Base-by-base conservation (phyloP, 768 basidiomycete species). In the Kwoniella botswanensis region DNA sequence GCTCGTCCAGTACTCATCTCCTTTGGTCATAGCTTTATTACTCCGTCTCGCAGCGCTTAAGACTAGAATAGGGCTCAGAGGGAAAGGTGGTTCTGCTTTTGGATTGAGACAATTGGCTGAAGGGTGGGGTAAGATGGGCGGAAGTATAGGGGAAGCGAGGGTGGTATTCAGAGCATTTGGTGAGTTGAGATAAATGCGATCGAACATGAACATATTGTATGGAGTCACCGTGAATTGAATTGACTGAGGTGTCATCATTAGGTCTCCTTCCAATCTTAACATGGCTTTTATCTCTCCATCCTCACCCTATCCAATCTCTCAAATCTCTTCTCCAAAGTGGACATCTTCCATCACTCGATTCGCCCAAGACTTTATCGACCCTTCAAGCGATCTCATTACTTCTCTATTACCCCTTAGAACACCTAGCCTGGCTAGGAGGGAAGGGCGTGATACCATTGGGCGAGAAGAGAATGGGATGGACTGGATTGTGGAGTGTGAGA, bases 101-200 rank as follows among this genome's bases (percentile, higher is more conserved):
- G 68, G 72, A 18, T 58, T 81, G 55, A 53, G 68, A 18, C 29
- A 63, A 42, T 60, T 76, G n/a, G 73, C 76, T 11, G 74, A 68
- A 53, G 80, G 78, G 3, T 75, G 68, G 71, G 75, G 50, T 18
- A 73, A 62, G 54, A 75, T 71, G 11, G 76, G 72, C 21, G 73
- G 59, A n/a, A 72, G 77, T 68, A 72, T 83, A 12, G 73, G 71
- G 10, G 81, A 83, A 67, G 81, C 82, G 0, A 55, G 82, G 64
- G 79, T 80, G 18, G 77, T 82, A 71, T 81, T 83, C 77, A 35
- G 82, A 18, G 70, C 79, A 29, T 78, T 80, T 55, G 82, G 82
- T 81, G 55, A 63, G 80, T 68, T 21, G n/a, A 12, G 18, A 3
- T 10, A 3, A 17, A 2, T 46, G n/a, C 29, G 9, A 52, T 26